Evolutionary conservation across 192 early-diverging fungal genomes (phyloP).

Genomic region (Coemansia sp.): DNA sequence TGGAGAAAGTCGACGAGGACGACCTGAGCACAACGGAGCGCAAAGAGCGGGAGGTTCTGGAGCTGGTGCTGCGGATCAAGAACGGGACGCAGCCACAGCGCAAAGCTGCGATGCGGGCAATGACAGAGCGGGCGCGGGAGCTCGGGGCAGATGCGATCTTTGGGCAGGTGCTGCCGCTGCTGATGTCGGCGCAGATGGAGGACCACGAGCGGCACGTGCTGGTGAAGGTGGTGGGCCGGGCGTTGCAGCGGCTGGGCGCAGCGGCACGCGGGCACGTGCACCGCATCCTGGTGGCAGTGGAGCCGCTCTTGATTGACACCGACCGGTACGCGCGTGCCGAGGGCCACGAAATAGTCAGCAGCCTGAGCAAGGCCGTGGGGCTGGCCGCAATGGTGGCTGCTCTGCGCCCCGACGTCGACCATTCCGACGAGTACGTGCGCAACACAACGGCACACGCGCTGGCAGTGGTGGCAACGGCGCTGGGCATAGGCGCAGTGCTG

Average conservation of each 20-base stretch:
- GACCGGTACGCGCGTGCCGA: constrained; percentile 97
- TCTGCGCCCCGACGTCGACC: constrained; percentile 99
- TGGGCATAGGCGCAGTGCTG: constrained; percentile 89
- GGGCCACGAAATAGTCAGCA: constrained; percentile 96
- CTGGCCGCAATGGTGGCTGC: constrained; percentile 97
- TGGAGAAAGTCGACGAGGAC: constrained; percentile 81
- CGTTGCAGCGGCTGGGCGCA: constrained; percentile 93
- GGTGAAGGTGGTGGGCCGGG: constrained; percentile 97
- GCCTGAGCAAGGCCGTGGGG: constrained; percentile 95
- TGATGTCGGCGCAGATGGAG: constrained; percentile 96
- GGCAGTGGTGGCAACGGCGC: constrained; percentile 92
- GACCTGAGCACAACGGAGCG: constrained; percentile 80
- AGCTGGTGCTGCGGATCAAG: constrained; percentile 94
- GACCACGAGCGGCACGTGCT: constrained; percentile 98
- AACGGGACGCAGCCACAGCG: constrained; percentile 95
- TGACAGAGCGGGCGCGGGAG: constrained; percentile 93
- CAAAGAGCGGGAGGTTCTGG: constrained; percentile 95
- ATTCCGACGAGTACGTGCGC: constrained; percentile 95
- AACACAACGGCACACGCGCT: constrained; percentile 98
- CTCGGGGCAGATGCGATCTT: constrained; percentile 93
- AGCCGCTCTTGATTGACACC: constrained; percentile 94
- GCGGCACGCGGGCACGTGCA: constrained; percentile 95
- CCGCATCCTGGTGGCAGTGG: constrained; percentile 98
- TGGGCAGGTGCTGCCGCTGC: constrained; percentile 90
- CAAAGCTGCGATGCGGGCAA: constrained; percentile 89